A percentile compares a stretch with the other conserved stretches of the same genome.
Conservation (phyloP, 139 green algal genomes). For the Micromonas pusilla region DNA sequence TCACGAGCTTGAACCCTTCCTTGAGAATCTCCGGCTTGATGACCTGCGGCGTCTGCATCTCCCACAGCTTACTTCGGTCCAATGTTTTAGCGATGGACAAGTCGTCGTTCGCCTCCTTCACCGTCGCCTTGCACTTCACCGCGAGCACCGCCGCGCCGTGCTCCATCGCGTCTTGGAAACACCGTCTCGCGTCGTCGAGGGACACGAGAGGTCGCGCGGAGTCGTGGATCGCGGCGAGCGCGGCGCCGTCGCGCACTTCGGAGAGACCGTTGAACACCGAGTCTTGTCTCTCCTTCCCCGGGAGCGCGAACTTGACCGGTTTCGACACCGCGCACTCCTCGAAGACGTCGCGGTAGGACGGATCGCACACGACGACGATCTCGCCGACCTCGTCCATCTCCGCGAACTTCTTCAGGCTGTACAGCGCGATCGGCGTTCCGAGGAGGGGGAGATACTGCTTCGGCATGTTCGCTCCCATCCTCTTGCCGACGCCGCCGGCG, state of each 20-base stretch:
- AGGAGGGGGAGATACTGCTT: conserved; percentile 93
- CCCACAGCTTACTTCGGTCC: conserved; percentile 79
- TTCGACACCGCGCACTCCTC: conserved; percentile 24
- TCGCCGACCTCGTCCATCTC: conserved; percentile 77
- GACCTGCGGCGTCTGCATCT: conserved; percentile 94
- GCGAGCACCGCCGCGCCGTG: conserved; percentile 90
- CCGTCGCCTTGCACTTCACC: conserved; percentile 91
- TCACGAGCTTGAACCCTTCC: conserved; percentile 75
- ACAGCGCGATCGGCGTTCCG: conserved; percentile 45
- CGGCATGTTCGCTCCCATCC: conserved; percentile 65
- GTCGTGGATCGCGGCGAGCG: conserved; percentile 91
- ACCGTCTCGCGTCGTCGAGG: conserved; percentile 45
- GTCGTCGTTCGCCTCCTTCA: conserved; percentile 51
- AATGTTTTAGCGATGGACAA: conserved; percentile 78
- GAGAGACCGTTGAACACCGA: conserved; percentile 75
- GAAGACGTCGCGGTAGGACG: conserved; percentile 50
- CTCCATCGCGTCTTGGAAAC: conserved; percentile 40
- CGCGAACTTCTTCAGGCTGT: conserved; percentile 68
- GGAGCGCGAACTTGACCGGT: conserved; percentile 72
- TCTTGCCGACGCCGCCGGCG: conserved; percentile 29
- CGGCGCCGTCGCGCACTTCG: conserved; percentile 29
- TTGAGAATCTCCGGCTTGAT: conserved; percentile 61
- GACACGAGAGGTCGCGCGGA: conserved; percentile 82
- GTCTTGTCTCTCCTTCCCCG: conserved; percentile 90
- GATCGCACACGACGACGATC: conserved; percentile 90